Base-by-base conservation (phyloP, 495 filamentous ascomycete species). In the Lasiosphaeriaceae sp. region DNA sequence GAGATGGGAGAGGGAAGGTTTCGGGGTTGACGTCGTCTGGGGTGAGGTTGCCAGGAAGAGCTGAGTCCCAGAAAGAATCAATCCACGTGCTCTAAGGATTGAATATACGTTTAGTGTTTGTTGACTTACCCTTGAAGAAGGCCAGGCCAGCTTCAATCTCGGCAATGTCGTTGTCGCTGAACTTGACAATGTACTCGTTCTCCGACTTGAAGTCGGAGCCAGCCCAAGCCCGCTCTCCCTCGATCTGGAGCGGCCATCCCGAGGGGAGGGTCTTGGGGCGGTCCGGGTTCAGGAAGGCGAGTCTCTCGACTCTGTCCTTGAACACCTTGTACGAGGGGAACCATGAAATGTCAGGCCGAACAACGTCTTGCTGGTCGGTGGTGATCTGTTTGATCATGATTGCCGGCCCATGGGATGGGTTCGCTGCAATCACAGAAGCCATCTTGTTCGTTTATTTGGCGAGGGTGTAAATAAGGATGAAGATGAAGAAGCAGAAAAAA, bases 251-350 rank as follows among this genome's bases (percentile, higher is more conserved):
- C 0, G 67, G 67, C 62, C 62, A 69, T 51, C 62, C 67, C 7
- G 54, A 22, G 21, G 67, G 65, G 3, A 69, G 35, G 20, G 65
- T 58, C 23, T 65, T 67, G 17, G 57, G 67, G 11, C 67, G 65
- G 50, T 69, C 37, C 0, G 52, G 60, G 48, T 58, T 41, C 31
- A 65, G 59, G 0, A 37, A 24, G 29, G 57, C 56, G 23, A 67
- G 56, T 16, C 54, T 52, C 52, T 65, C 60, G 14, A 66, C 67
- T 6, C 67, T 62, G 39, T 67, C 56, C 46, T 60, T 62, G 60
- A 52, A 67, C 35, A 62, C 58, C 54, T 69, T 67, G 60, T 59
- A 62, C 2, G 60, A 61, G 2, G 67, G 67, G n/a, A 67, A 60
- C 67, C 67, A 69, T 2, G 57, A 58, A 39, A 67, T 69, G 34